Conservation (phyloP, 1,284 basidiomycete species). For the Marasmius tenuissimus region DNA sequence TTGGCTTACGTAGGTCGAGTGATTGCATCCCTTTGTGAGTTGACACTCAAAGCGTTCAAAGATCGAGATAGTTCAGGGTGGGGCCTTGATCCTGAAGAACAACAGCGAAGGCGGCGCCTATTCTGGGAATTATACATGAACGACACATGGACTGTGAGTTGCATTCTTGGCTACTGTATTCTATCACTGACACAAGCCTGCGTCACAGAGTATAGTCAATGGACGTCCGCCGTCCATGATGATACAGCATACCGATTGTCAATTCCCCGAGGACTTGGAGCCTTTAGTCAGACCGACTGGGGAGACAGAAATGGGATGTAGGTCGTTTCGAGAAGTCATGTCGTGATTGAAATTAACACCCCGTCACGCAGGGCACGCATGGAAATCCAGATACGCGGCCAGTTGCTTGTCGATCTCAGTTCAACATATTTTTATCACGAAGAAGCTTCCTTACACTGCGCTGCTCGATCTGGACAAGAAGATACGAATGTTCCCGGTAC, state of each 20-base stretch:
- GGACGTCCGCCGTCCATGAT: constrained; percentile 47
- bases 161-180: not conserved
- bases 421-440: constrained; percentile 40
- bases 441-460: constrained; percentile 35
- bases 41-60: constrained; percentile 17
- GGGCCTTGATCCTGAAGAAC: constrained; percentile 47
- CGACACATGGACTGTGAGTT: constrained; percentile 49
- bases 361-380: constrained; percentile 39
- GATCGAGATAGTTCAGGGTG: constrained; percentile 55
- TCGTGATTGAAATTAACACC: constrained; percentile 4
- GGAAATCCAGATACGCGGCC: constrained; percentile 47
- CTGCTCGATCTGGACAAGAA: constrained; percentile 46
- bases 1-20: constrained; percentile 49
- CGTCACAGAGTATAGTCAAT: constrained; percentile 41
- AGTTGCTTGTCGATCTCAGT: constrained; percentile 43
- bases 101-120: constrained; percentile 45
- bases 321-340: constrained; percentile 19
- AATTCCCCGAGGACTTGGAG: constrained; percentile 48
- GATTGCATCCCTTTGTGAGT: not conserved
- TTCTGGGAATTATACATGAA: constrained; percentile 58
- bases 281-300: constrained; percentile 28
- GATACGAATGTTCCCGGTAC: constrained; percentile 45
- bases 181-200: constrained; percentile 3
- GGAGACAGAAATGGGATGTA: constrained; percentile 43
- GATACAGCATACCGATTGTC: constrained; percentile 47